Evolutionary conservation across 805 yeast species (phyloP), one percentile per base, ranked within the genome.

Genomic region (Lipomyces spencermartinsiae): DNA sequence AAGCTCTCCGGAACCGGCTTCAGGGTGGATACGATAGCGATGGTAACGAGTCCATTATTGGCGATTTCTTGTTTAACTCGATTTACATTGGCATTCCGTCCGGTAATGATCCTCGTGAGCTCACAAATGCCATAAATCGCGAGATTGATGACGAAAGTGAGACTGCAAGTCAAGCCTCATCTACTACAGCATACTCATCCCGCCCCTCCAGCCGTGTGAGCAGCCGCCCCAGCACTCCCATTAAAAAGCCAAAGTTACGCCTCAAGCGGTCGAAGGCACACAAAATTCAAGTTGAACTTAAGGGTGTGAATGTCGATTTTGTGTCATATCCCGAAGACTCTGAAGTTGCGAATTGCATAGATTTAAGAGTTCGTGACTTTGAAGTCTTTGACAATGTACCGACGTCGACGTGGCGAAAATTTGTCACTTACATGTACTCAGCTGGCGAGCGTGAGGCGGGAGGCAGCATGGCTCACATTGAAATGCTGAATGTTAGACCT

Each of bases 401-500:
- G 0, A 86, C 93, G 0, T 94, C 98, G 0, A 89, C 97, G 0
- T 94, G 98, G 97, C 91, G 92, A 73, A 90, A 90, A 79, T 88
- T 93, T 76, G 81, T 88, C 37, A 87, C 93, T 0, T 85, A 88
- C 71, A 83, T 90, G 85, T 84, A 87, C 67, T 87, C 86, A 60
- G 84, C 87, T 31, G 92, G 91, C 0, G 92, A 87, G 37, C 80
- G 94, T 70, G 95, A 90, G 71, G 80, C 83, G 31, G 90, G 89
- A 0, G 86, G 87, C 0, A 84, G 86, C 61, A 89, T 93, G 90
- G 61, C 90, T 0, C 80, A 79, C 14, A 31, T 89, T 4, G 78
- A 79, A 4, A 74, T 92, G 57, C 83, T 83, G 22, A 87, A 87
- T 53, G 84, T 91, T 1, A 80, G 92, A 65, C 96, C 97, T 0